Percentiles rank a stretch among this genome's conserved stretches.
These are phyloP conservation scores for Diaporthe velutina DNA, from an alignment of 2,329 filamentous ascomycete species.

Conservation along the genomic window DNA sequence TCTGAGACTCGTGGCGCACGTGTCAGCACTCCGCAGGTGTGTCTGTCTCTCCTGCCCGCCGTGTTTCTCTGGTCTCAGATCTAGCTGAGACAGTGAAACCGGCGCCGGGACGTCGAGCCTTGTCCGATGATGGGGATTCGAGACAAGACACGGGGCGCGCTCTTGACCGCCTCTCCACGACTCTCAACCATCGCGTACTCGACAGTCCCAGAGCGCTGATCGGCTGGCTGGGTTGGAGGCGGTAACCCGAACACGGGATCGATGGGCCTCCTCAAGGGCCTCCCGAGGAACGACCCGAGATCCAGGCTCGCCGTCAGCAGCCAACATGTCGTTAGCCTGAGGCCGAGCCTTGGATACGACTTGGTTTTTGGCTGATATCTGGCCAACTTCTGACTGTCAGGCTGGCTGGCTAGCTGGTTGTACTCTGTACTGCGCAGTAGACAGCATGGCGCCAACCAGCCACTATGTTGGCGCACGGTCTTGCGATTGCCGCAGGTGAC, in stretches of 20 bases:
- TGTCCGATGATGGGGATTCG: slow-evolving; percentile 21
- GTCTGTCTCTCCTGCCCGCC: slow-evolving; percentile 2
- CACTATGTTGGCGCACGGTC: slow-evolving; percentile 23
- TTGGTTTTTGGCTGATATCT: neutral
- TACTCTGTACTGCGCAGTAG: neutral
- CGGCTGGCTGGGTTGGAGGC: slow-evolving; percentile 23
- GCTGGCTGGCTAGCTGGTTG: neutral
- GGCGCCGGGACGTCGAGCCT: neutral
- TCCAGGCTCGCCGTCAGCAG: slow-evolving; percentile 9
- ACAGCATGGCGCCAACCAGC: slow-evolving; percentile 1
- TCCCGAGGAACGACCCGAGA: slow-evolving; percentile 1
- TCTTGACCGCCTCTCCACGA: slow-evolving; percentile 33
- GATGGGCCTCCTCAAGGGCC: neutral
- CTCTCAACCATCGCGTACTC: neutral
- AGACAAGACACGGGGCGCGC: slow-evolving; percentile 26
- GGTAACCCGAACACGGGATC: slow-evolving; percentile 23
- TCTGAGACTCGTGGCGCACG: slow-evolving; percentile 34
- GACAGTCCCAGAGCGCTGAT: slow-evolving; percentile 12
- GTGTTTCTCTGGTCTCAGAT: slow-evolving; percentile 34
- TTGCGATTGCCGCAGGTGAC: slow-evolving; percentile 17
- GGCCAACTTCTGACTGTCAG: neutral
- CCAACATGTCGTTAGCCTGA: slow-evolving; percentile 24
- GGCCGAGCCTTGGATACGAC: slow-evolving; percentile 1
- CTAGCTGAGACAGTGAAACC: slow-evolving; percentile 31
- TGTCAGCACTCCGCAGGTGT: slow-evolving; percentile 20